These are phyloP conservation scores for Malassezia cuniculi DNA, from an alignment of 1,284 basidiomycete genomes.

Conservation along the genomic window DNA sequence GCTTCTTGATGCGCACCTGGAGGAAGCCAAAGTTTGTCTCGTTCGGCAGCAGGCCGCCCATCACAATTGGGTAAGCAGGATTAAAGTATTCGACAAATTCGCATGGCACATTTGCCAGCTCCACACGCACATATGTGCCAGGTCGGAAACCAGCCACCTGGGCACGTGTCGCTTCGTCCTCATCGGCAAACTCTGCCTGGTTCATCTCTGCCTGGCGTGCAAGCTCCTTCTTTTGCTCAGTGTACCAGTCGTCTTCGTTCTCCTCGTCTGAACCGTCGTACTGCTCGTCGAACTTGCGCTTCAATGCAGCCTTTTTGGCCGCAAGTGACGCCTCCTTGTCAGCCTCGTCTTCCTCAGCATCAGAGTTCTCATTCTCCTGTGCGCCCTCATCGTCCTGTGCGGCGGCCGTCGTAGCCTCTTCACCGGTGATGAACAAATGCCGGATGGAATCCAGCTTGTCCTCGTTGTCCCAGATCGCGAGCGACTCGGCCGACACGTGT, in stretches of 20 bases:
- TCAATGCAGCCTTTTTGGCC: conserved; percentile 77
- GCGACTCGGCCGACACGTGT: conserved; percentile 48
- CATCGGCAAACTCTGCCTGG: conserved; percentile 67
- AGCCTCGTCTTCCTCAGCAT: conserved; percentile 22
- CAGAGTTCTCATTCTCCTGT: conserved; percentile 46
- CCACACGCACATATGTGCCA: conserved; percentile 86
- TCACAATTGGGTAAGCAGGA: conserved; percentile 73
- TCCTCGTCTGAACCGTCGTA: conserved; percentile 64
- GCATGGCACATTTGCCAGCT: conserved; percentile 68
- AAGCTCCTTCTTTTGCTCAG: conserved; percentile 76
- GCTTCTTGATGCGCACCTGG: conserved; percentile 89
- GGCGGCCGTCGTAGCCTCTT: conserved; percentile 18
- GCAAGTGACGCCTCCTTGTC: conserved; percentile 50
- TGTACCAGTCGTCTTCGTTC: conserved; percentile 38
- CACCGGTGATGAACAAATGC: conserved; percentile 78
- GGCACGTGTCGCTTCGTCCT: conserved; percentile 65
- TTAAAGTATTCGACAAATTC: conserved; percentile 91
- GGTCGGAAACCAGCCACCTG: conserved; percentile 81
- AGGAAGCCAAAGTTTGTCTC: conserved; percentile 83
- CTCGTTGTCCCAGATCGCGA: conserved; percentile 69
- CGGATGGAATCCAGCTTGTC: conserved; percentile 73
- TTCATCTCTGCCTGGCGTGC: conserved; percentile 72
- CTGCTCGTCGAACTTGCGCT: conserved; percentile 89
- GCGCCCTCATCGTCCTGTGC: conserved; percentile 35
- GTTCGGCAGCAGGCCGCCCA: conserved; percentile 79